Base-by-base conservation (phyloP, 2,329 filamentous ascomycete species). In the Anthostomella pinea region DNA sequence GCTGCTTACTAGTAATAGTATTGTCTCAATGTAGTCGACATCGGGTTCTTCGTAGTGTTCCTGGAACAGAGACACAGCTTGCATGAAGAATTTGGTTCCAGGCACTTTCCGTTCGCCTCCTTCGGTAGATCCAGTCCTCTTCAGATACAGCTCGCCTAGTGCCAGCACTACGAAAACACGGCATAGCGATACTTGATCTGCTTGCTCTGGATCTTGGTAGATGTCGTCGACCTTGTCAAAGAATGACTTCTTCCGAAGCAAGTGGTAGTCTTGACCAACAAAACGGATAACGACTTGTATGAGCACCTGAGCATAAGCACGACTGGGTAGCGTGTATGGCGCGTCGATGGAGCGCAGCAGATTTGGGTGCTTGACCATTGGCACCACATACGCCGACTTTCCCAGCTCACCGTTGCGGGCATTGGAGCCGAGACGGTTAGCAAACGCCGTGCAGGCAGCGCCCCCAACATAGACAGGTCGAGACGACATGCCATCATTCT, bases 261-360 rank as follows among this genome's bases (percentile, higher is more conserved):
- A 50, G 27, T 66, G 63, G 40, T 59, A 67, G 18, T 53, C 54
- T 20, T 53, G 53, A n/a, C 54, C 59, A 9, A 64, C 49, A 9
- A 62, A 62, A 23, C 53, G 57, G 18, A 65, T 35, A 3, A 63
- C 60, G 6, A 62, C 61, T 23, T 65, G 58, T 8, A 66, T 48
- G 11, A 66, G 45, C 7, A 65, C 54, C 3, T 53, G 52, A 11
- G 63, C 56, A 19, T 63, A 57, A n/a, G 59, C 51, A 11, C 53
- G 53, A 30, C 49, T 58, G 1, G 63, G 64, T 54, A 60, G 59
- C 19, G 38, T 46, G 3, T 49, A 46, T 3, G 51, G 46, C 2
- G 41, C 24, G 9, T 38, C 48, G n/a, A 42, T 19, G 3, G 33
- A 33, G 13, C 41, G 33, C 17, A 30, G 28, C 8, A 48, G 28